Conservation (phyloP, 371 early-diverging fungal genomes). For the Apophysomyces variabilis region DNA sequence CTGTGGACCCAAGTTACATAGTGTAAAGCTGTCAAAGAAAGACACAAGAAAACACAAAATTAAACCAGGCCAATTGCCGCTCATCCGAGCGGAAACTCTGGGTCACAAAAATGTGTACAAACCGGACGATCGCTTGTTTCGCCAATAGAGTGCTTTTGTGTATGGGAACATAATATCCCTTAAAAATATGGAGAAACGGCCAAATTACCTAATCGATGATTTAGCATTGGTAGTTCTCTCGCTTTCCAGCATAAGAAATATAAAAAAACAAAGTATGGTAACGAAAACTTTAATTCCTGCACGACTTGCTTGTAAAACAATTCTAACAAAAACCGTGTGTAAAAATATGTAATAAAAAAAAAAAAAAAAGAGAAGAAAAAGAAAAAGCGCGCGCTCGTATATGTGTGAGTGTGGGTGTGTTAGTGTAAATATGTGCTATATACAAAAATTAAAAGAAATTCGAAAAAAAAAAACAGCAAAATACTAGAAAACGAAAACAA, state of each 20-base stretch:
- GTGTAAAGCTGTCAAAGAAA: slow-evolving; percentile 10
- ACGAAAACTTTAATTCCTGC: slow-evolving; percentile 8
- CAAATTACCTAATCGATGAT: slow-evolving; percentile 11
- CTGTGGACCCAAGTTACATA: slow-evolving; percentile 12
- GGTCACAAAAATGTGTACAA: not conserved
- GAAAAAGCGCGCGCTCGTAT: not conserved
- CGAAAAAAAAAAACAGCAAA: not conserved
- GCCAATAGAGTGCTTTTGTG: slow-evolving; percentile 7
- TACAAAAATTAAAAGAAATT: slow-evolving; percentile 1
- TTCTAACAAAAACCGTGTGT: slow-evolving; percentile 5
- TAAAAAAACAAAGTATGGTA: not conserved
- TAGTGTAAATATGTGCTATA: not conserved
- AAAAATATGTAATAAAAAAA: too few relatives aligned
- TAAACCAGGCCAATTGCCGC: slow-evolving; percentile 8
- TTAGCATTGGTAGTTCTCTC: not conserved
- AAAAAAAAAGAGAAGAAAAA: too few relatives aligned
- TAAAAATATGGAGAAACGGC: slow-evolving; percentile 12
- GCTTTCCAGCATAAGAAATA: not conserved
- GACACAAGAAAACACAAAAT: slow-evolving; percentile 4
- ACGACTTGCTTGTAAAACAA: not conserved
- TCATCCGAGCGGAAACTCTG: slow-evolving; percentile 7
- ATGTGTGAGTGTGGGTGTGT: not conserved
- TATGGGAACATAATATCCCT: slow-evolving; percentile 6
- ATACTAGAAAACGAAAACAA: not conserved
- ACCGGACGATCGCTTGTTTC: slow-evolving; percentile 10